Percentiles rank a stretch among this genome's conserved stretches.
Evolutionary conservation across 768 basidiomycete species (phyloP).

Genomic region (Calocera cornea): DNA sequence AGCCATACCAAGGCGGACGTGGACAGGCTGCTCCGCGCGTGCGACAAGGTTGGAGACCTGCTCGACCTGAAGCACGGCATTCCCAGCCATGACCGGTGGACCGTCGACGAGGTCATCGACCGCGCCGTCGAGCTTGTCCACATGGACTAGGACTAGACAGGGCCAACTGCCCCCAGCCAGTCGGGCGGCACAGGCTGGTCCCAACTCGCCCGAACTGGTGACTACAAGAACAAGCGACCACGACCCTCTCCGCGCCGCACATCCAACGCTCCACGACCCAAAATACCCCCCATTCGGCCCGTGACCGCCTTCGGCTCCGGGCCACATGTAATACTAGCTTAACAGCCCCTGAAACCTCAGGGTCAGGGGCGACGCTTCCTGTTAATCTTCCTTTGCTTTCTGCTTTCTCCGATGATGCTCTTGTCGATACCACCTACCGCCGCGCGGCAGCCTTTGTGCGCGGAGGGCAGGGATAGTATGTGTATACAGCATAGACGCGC

Average conservation of each 20-base stretch:
- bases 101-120: constrained; percentile 54
- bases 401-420: background rate
- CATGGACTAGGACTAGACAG: too few relatives aligned
- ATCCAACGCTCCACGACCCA: background rate
- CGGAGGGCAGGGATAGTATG: too few relatives aligned
- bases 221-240: too few relatives aligned
- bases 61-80: constrained; percentile 76
- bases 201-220: too few relatives aligned
- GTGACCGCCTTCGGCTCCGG: background rate
- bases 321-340: background rate
- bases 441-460: too few relatives aligned
- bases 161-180: too few relatives aligned
- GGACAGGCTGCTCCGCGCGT: constrained; percentile 69
- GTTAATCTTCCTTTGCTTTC: background rate
- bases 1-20: constrained; percentile 96
- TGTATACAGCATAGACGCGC: too few relatives aligned
- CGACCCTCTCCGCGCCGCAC: too few relatives aligned
- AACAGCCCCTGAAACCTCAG: background rate
- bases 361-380: background rate
- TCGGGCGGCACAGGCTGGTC: too few relatives aligned
- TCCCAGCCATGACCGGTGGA: constrained; percentile 50
- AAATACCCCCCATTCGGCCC: background rate
- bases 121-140: constrained; percentile 64
- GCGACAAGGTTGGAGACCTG: constrained; percentile 81
- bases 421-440: too few relatives aligned